Percentiles rank a stretch among this genome's conserved stretches.
These are phyloP conservation scores for Myriosclerotinia scirpicola DNA, from an alignment of 2,329 filamentous ascomycete genomes.

Conservation along the genomic window DNA sequence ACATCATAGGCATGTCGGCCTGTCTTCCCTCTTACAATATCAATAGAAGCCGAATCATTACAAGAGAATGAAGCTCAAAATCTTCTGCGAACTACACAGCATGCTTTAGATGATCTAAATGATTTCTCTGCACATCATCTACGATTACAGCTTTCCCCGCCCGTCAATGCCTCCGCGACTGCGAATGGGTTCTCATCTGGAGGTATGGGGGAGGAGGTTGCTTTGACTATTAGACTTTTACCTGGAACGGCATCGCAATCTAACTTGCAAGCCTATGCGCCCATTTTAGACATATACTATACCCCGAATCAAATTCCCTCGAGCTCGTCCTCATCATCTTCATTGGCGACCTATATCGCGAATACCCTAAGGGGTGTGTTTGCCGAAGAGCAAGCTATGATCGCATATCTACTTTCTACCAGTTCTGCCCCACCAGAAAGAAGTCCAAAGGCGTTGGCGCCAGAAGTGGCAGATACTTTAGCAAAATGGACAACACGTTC, in stretches of 20 bases:
- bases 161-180: conserved; percentile 30
- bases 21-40: conserved; percentile 82
- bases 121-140: conserved; percentile 84
- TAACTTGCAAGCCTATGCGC: conserved; percentile 65
- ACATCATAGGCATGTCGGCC: conserved; percentile 72
- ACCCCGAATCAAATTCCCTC: conserved; percentile 67
- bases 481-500: conserved; percentile 76
- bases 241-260: conserved; percentile 61
- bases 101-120: conserved; percentile 81
- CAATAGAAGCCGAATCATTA: conserved; percentile 68
- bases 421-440: conserved; percentile 53
- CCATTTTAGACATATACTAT: conserved; percentile 77
- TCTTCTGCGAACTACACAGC: conserved; percentile 78
- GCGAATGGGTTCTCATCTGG: conserved; percentile 38
- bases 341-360: conserved; percentile 75
- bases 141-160: conserved; percentile 63
- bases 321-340: conserved; percentile 67
- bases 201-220: conserved; percentile 51
- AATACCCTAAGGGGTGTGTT: conserved; percentile 76
- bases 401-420: conserved; percentile 70
- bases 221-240: conserved; percentile 69
- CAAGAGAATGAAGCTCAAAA: conserved; percentile 67
- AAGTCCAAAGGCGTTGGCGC: conserved; percentile 49
- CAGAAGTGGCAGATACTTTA: conserved; percentile 56
- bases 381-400: conserved; percentile 82